Evolutionary conservation across 2,329 filamentous ascomycete genomes (phyloP), one percentile per base, ranked within the genome.

Genomic region (Fusarium neocosmosporiellum): DNA sequence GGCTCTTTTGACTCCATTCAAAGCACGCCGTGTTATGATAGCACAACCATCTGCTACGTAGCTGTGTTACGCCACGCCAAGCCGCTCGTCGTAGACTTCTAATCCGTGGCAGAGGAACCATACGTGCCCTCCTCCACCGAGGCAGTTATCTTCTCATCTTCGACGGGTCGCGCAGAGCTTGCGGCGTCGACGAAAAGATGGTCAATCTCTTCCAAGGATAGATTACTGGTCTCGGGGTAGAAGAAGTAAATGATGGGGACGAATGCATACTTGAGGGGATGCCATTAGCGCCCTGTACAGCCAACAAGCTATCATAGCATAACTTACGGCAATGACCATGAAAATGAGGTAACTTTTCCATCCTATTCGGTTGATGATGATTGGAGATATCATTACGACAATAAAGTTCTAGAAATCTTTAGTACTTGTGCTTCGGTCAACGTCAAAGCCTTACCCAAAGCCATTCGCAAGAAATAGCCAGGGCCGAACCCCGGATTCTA

Each of bases 341-440:
- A 87, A 88, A 70, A 88, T 87, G 5, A 88, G 79, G 69, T 88
- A 88, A 0, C 83, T 84, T 73, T 85, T 84, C 85, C 85, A 88
- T 31, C 81, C 73, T 1, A 89, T 77, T 13, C 80, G 82, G 59
- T 81, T 80, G 63, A 88, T 83, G 1, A 86, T 78, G 0, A 83
- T 83, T 0, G 86, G 86, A 1, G 86, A 88, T 41, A 88, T 84
- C 84, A 86, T 85, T 3, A 87, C 85, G n/a, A 88, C 74, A 24
- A 78, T 75, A 55, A 82, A 82, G 66, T 81, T 82, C 29, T 31
- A 31, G 29, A 31, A 31, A 31, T 31, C 29, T 31, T 31, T 31
- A 31, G 29, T 31, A 31, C 29, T 31, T 31, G 29, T 31, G 29
- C 29, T 31, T 31, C 29, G 29, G 29, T 31, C 29, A 31, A 31